Percentiles rank a stretch among this genome's conserved stretches.
Conservation (phyloP, 768 basidiomycete genomes). For the Agrocybe chaxingu region DNA sequence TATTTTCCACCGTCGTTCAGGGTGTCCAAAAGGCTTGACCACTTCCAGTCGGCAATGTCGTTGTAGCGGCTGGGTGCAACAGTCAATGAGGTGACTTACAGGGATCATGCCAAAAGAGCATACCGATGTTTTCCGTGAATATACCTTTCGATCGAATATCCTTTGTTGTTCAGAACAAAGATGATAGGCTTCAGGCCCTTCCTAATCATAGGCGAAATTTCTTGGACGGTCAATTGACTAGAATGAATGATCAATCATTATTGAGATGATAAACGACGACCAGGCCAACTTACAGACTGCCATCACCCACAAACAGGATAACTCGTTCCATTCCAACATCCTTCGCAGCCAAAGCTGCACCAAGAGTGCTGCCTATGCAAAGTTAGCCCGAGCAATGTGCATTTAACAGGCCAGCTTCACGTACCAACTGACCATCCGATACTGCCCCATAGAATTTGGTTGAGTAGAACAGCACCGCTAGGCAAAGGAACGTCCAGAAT, state of each 20-base stretch:
- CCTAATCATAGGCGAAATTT: slow-evolving; percentile 80
- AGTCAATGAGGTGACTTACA: background rate
- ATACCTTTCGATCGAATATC: slow-evolving; percentile 86
- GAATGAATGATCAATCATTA: slow-evolving; percentile 1
- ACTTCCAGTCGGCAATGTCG: slow-evolving; percentile 81
- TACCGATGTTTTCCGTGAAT: slow-evolving; percentile 63
- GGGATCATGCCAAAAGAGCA: slow-evolving; percentile 5
- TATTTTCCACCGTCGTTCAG: slow-evolving; percentile 47
- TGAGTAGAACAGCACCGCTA: slow-evolving; percentile 57
- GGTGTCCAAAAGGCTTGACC: slow-evolving; percentile 59
- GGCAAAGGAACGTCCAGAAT: slow-evolving; percentile 81
- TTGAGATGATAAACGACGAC: background rate
- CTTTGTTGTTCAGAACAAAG: slow-evolving; percentile 77
- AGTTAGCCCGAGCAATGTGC: background rate
- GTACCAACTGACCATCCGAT: slow-evolving; percentile 87
- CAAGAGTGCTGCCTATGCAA: slow-evolving; percentile 57
- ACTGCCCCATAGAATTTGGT: slow-evolving; percentile 86
- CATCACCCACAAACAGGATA: slow-evolving; percentile 85
- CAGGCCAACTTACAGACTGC: slow-evolving; percentile 56
- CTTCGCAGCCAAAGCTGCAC: slow-evolving; percentile 76
- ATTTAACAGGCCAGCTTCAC: slow-evolving; percentile 5
- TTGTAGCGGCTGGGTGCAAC: slow-evolving; percentile 65
- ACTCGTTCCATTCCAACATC: slow-evolving; percentile 62
- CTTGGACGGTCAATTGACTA: slow-evolving; percentile 81
- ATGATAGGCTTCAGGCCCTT: slow-evolving; percentile 75